phyloP scores from a whole-genome alignment of 208 protist genomes.

The Trypanosoma vivax region DNA sequence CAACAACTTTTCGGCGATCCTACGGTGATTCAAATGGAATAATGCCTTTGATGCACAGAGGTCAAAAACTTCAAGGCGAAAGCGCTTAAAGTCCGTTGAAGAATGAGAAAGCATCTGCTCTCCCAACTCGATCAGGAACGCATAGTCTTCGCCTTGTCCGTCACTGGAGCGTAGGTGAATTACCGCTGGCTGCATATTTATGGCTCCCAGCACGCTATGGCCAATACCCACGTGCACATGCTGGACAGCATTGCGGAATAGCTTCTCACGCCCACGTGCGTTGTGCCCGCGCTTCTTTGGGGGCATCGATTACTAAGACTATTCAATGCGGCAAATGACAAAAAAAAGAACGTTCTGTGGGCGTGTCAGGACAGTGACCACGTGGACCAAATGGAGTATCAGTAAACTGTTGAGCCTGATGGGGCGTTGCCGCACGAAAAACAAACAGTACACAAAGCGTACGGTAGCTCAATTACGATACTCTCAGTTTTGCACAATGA shows the following conservation, averaged over 20 bases:
- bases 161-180: background rate
- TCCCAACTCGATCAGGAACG: constrained; percentile 81
- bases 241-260: constrained; percentile 85
- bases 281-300: constrained; percentile 75
- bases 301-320: constrained; percentile 45
- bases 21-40: constrained; percentile 61
- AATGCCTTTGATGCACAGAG: constrained; percentile 62
- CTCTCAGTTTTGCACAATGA: no score
- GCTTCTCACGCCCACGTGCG: constrained; percentile 53
- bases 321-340: no score
- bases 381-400: no score
- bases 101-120: constrained; percentile 72
- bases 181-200: constrained; percentile 57
- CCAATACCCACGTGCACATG: constrained; percentile 85
- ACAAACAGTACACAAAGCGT: no score
- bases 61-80: constrained; percentile 72
- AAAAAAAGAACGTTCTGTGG: no score
- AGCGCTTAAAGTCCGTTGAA: constrained; percentile 80
- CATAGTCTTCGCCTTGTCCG: constrained; percentile 14
- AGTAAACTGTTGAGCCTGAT: no score
- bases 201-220: constrained; percentile 69
- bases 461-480: no score
- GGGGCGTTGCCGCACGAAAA: no score
- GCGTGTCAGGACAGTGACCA: no score
- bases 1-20: constrained; percentile 73